Evolutionary conservation across 1,139 yeast genomes (phyloP), one percentile per base, ranked within the genome.

Genomic region (Nakaseomyces glabratus): DNA sequence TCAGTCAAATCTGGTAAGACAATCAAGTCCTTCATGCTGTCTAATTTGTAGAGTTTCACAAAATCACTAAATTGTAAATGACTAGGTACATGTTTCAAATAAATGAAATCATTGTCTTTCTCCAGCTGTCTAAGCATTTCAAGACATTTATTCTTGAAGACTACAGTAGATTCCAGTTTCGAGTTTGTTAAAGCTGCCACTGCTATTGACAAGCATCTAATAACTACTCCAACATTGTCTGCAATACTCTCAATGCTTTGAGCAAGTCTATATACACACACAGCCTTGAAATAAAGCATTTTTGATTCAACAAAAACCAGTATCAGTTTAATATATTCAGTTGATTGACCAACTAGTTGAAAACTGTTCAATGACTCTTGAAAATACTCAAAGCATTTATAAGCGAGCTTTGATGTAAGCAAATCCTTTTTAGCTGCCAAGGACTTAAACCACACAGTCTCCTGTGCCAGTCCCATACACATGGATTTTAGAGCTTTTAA

Each of bases 381-480:
- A 15, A 24, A 24, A n/a, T 24, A 24, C 11, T 24, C 28, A 15
- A 15, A 24, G 9, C 19, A 4, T 24, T 24, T 24, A 16, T 24
- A 24, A 0, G 94, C 71, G 30, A 88, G 57, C 45, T 75, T 71
- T 1, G 93, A 68, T 4, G 85, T 59, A 3, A 76, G 64, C 0
- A 78, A 62, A 50, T 81, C 75, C 49, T 77, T 80, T 50, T 75
- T 57, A 3, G 65, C 61, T n/a, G 68, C 69, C 1, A 71, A 58
- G 0, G 95, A 88, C 49, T 77, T 77, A 34, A 71, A 75, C 95
- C 95, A 86, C 37, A 80, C 75, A 8, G 74, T 67, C 51, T 88
- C 96, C 55, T 86, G 95, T 0, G 95, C 93, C 49, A 85, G 94
- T 0, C 93, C 93, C 25, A 82, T 52, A 71, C 74, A 72, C 15